phyloP scores from a whole-genome alignment of 225 moss, liverwort and hornwort genomes.

The Thuidium tamariscinum region DNA sequence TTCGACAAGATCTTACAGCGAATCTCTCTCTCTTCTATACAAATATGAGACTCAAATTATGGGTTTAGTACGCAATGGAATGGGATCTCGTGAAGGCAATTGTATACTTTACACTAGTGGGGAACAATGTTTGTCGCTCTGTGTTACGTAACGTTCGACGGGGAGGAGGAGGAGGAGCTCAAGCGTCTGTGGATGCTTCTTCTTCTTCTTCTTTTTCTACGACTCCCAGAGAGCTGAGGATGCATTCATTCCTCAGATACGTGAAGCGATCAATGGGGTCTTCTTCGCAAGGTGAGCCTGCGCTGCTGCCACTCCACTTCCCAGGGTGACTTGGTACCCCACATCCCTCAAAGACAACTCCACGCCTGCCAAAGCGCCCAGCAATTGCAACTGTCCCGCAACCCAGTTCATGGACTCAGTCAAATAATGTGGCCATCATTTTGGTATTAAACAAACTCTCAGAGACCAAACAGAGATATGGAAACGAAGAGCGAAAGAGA shows the following conservation, averaged over 20 bases:
- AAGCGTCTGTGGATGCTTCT: not conserved
- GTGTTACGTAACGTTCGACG: not conserved
- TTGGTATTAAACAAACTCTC: not conserved
- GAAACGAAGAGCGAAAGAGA: not conserved
- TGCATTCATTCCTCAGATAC: constrained; percentile 5
- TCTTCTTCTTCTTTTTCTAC: not conserved
- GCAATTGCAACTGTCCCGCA: constrained; percentile 66
- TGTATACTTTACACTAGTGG: not conserved
- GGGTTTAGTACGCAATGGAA: not conserved
- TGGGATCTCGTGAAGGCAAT: not conserved
- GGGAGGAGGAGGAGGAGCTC: not conserved
- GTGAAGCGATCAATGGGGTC: constrained; percentile 77
- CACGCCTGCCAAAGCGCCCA: constrained; percentile 79
- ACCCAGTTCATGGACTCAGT: not conserved
- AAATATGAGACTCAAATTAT: not conserved
- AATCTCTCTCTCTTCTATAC: not conserved
- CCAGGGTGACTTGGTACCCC: constrained; percentile 59
- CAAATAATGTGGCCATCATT: not conserved
- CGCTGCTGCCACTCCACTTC: constrained; percentile 89
- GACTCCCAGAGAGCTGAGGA: not conserved
- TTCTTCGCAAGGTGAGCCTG: constrained; percentile 48
- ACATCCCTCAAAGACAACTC: constrained; percentile 62
- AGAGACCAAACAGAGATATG: not conserved
- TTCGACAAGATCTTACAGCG: not conserved
- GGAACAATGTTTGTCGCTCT: not conserved